phyloP scores from a whole-genome alignment of 2,329 filamentous ascomycete species.

The Alternaria sp. region DNA sequence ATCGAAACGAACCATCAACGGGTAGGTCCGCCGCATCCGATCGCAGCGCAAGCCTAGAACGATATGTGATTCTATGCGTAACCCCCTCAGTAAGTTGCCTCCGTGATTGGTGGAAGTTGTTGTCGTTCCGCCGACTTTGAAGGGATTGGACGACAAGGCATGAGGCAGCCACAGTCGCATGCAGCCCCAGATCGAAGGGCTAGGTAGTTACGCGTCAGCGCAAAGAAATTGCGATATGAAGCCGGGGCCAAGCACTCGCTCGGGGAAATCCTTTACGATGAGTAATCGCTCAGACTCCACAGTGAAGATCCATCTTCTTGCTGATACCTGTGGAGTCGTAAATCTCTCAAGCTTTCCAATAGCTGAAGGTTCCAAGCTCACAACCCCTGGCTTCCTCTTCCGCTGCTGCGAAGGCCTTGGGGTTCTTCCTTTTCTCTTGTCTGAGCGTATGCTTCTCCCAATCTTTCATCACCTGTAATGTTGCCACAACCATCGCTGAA shows the following conservation, averaged over 20 bases:
- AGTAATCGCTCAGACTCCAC: not conserved
- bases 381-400: conserved; percentile 33
- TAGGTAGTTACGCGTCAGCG: not conserved
- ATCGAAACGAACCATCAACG: not conserved
- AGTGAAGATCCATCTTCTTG: not conserved
- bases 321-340: not conserved
- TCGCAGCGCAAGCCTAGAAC: not conserved
- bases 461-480: conserved; percentile 46
- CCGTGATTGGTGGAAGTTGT: not conserved
- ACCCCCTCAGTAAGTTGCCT: not conserved
- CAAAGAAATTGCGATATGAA: not conserved
- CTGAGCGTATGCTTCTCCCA: conserved; percentile 43
- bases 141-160: not conserved
- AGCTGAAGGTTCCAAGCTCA: conserved; percentile 35
- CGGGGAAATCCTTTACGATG: not conserved
- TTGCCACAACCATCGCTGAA: conserved; percentile 40
- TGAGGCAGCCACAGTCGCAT: not conserved
- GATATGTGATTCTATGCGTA: not conserved
- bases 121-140: not conserved
- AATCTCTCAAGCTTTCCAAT: conserved; percentile 32
- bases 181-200: not conserved
- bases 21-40: not conserved
- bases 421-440: conserved; percentile 30
- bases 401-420: conserved; percentile 29
- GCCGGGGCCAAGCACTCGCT: not conserved